Base-by-base conservation (phyloP, 306 rosid species). In the Glycine latifolia region DNA sequence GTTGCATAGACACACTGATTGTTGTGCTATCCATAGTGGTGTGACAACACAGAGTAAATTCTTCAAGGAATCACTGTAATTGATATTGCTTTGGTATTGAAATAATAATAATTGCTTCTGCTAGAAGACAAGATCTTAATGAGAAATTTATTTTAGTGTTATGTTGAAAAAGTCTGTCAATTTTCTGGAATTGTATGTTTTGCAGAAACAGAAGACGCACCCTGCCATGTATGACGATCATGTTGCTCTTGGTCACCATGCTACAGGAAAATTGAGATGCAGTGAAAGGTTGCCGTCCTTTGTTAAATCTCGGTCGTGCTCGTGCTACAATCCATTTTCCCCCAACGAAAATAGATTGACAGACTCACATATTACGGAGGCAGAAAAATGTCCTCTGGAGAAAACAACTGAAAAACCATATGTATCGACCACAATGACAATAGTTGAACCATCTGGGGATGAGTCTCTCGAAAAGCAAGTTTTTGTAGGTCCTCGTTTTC, bases 191-290 rank as follows among this genome's bases (percentile, higher is more conserved):
- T 26, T 53, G 39, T 78, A 15, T 78, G 83, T 54, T 81, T 90
- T 95, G 90, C 97, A 93, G 99, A 95, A 91, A 86, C 77, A 67
- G 79, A 95, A 86, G 97, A 87, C 86, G 90, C 94, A 88, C 85
- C 99, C 99, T 41, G 79, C 88, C 70, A 89, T 95, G 91, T 95
- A 89, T 15, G 94, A 95, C 81, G 97, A 93, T 87, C 59, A 81
- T 58, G 80, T 48, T 68, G 56, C 86, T 69, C 39, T 37, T 26
- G 79, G 65, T 82, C 84, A 43, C 71, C 84, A 41, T 14, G 83
- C 86, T 83, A 31, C 89, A 44, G 79, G 46, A 59, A 89, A 87
- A 81, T 61, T 83, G 77, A 89, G 97, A 89, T 85, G 86, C 56
- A 87, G 92, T 6, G 83, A 80, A 87, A 89, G 96, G 84, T 67